Conservation (phyloP, 2,329 filamentous ascomycete species). For the Fusarium penzigii region DNA sequence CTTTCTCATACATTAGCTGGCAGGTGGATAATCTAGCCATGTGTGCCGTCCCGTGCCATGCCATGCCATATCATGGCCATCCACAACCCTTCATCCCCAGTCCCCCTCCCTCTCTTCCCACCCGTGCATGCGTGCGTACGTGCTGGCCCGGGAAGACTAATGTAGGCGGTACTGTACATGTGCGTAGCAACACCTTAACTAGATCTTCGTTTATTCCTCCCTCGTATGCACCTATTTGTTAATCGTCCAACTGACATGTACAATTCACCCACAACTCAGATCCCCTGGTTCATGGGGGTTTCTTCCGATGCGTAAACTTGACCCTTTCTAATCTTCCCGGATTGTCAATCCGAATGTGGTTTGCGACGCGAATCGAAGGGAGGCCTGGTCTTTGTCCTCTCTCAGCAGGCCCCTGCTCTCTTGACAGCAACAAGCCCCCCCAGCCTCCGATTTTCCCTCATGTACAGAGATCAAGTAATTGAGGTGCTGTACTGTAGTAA, state of each 20-base stretch:
- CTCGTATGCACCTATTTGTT: slow-evolving; percentile 1
- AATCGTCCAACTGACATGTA: background rate
- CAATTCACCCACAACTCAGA: background rate
- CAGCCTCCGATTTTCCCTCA: no score
- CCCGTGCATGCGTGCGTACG: slow-evolving; percentile 6
- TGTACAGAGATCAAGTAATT: no score
- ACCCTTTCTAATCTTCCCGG: no score
- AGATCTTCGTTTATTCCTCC: slow-evolving; percentile 23
- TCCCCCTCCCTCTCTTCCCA: no score
- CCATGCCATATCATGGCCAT: slow-evolving; percentile 22
- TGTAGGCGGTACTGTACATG: slow-evolving; percentile 19
- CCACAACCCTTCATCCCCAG: slow-evolving; percentile 10
- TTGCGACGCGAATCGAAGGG: no score
- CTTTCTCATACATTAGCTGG: slow-evolving; percentile 29
- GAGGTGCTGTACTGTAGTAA: no score
- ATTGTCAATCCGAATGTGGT: no score
- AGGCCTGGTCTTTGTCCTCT: no score
- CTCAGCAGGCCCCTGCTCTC: no score
- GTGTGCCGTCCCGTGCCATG: no score
- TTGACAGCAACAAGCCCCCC: no score
- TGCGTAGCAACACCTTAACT: slow-evolving; percentile 13
- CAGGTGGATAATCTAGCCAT: slow-evolving; percentile 19
- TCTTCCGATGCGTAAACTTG: no score
- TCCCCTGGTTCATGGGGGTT: slow-evolving; percentile 14
- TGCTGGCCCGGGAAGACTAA: slow-evolving; percentile 35